Evolutionary conservation across 2,329 filamentous ascomycete species (phyloP).

Genomic region (Phialophora chinensis): DNA sequence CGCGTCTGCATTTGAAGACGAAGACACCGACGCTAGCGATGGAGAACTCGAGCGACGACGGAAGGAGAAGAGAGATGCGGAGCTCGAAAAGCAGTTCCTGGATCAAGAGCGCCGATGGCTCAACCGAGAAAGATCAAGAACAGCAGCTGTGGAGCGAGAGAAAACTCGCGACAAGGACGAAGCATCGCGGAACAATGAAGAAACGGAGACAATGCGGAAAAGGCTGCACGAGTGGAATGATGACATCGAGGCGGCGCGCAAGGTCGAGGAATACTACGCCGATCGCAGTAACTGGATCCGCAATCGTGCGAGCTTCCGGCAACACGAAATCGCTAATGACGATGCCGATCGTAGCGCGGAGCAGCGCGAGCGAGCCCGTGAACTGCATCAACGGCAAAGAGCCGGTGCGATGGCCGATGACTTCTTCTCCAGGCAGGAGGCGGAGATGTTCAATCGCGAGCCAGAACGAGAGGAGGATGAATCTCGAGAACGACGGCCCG

Average conservation of each 20-base stretch:
- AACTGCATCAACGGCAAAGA: slow-evolving; percentile 74
- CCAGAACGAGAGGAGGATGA: slow-evolving; percentile 34
- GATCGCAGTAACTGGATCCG: slow-evolving; percentile 85
- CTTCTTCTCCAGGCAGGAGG: slow-evolving; percentile 78
- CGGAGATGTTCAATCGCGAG: slow-evolving; percentile 65
- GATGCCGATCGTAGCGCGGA: slow-evolving; percentile 82
- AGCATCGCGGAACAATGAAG: slow-evolving; percentile 66
- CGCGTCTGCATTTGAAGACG: slow-evolving; percentile 69
- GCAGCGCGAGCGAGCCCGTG: slow-evolving; percentile 72
- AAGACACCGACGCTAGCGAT: slow-evolving; percentile 86
- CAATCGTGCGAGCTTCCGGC: slow-evolving; percentile 75
- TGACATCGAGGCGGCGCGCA: slow-evolving; percentile 76
- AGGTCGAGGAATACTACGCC: slow-evolving; percentile 80
- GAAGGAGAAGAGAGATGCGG: slow-evolving; percentile 71
- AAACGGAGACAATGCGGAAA: slow-evolving; percentile 71
- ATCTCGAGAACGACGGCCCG: slow-evolving; percentile 47
- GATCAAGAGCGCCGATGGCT: slow-evolving; percentile 90
- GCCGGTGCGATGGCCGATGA: slow-evolving; percentile 85
- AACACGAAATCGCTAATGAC: slow-evolving; percentile 76
- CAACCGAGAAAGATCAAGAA: slow-evolving; percentile 82
- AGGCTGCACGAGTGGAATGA: slow-evolving; percentile 86
- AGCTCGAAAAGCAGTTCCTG: slow-evolving; percentile 78
- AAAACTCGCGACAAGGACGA: slow-evolving; percentile 80
- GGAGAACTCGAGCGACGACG: slow-evolving; percentile 79
- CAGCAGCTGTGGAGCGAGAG: slow-evolving; percentile 84